Percentiles rank a stretch among this genome's conserved stretches.
These are phyloP conservation scores for Begonia peltatifolia DNA, from an alignment of 306 rosid genomes.

Conservation along the genomic window DNA sequence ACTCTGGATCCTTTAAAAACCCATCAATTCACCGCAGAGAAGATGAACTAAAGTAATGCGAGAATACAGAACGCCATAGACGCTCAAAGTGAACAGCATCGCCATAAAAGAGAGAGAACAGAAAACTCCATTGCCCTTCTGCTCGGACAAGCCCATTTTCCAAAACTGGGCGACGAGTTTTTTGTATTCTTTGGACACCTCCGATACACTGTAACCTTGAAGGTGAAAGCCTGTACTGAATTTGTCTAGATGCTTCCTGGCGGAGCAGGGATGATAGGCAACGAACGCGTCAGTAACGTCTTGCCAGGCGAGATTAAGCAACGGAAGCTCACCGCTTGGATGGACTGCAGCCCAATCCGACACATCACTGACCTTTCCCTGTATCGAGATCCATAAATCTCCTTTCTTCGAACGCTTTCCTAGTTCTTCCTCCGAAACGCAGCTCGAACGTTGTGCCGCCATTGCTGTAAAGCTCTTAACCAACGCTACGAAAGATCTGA, in stretches of 20 bases:
- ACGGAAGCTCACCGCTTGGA: conserved; percentile 56
- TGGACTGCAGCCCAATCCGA: conserved; percentile 28
- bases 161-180: too few relatives aligned
- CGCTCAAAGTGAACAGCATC: conserved; percentile 19
- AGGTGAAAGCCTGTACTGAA: conserved; percentile 35
- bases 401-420: conserved; percentile 18
- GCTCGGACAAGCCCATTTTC: conserved; percentile 4
- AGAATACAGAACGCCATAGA: conserved; percentile 32
- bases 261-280: conserved; percentile 51
- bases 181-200: too few relatives aligned
- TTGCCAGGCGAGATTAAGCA: conserved; percentile 49
- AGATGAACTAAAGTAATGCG: conserved; percentile 27
- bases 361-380: conserved; percentile 25
- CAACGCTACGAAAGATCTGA: too few relatives aligned
- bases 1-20: conserved; percentile 35
- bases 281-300: conserved; percentile 70
- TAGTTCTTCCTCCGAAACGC: conserved; percentile 22
- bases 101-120: conserved; percentile 13
- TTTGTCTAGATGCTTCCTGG: conserved; percentile 23
- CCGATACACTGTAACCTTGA: conserved; percentile 5
- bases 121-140: conserved; percentile 30
- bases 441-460: conserved; percentile 12
- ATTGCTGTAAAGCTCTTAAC: too few relatives aligned
- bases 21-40: conserved; percentile 19
- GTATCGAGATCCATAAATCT: conserved; percentile 28